These are phyloP conservation scores for Thermothielavioides terrestris DNA, from an alignment of 495 filamentous ascomycete genomes.

Conservation along the genomic window DNA sequence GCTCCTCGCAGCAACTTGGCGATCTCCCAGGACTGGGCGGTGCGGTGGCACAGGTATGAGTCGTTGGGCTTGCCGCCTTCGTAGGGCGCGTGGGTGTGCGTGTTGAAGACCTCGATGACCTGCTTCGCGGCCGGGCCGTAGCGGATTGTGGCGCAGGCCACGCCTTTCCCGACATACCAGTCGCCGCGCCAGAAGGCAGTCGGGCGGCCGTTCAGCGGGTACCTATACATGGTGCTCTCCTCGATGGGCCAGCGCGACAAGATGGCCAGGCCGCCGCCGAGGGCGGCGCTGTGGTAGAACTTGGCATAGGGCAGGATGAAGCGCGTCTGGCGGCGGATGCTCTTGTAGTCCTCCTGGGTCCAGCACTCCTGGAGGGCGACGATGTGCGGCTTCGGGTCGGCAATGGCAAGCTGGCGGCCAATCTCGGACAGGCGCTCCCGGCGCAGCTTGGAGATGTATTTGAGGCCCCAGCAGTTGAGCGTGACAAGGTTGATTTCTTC, in stretches of 20 bases:
- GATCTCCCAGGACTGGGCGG: constrained; percentile 96
- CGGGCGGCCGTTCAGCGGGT: constrained; percentile 89
- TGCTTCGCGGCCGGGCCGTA: constrained; percentile 58
- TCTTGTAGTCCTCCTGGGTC: constrained; percentile 81
- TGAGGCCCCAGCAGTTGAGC: constrained; percentile 95
- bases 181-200: constrained; percentile 90
- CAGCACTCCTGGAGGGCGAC: constrained; percentile 95
- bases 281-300: constrained; percentile 83
- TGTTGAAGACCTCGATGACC: constrained; percentile 88
- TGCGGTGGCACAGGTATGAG: constrained; percentile 81
- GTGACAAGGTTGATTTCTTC: constrained; percentile 65
- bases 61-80: constrained; percentile 62
- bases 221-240: constrained; percentile 75
- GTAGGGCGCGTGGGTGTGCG: constrained; percentile 83
- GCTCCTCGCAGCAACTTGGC: constrained; percentile 83
- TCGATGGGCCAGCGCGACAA: constrained; percentile 96
- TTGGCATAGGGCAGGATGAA: constrained; percentile 86
- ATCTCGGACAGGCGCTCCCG: constrained; percentile 76
- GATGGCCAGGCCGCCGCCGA: constrained; percentile 84
- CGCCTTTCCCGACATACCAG: constrained; percentile 92
- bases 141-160: constrained; percentile 74
- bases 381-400: constrained; percentile 66
- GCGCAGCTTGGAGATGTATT: constrained; percentile 73
- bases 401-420: constrained; percentile 59
- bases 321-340: constrained; percentile 65